phyloP scores from a whole-genome alignment of 108 stramenopile species.

The Aurantiochytrium sp. region DNA sequence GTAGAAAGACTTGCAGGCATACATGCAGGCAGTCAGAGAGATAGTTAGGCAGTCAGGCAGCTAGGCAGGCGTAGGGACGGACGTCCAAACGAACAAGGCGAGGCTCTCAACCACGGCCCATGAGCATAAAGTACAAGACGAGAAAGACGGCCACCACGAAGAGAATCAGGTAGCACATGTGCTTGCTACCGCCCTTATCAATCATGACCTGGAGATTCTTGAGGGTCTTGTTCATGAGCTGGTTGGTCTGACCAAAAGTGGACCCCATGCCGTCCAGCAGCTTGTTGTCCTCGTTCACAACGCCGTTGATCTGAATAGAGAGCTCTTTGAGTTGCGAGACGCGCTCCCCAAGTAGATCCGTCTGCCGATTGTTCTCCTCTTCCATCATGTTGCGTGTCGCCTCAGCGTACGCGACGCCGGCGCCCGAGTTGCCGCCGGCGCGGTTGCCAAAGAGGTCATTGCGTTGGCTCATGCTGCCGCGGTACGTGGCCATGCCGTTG shows the following conservation, averaged over 20 bases:
- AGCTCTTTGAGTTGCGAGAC: neutral
- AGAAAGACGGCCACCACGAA: neutral
- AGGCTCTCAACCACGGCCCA: neutral
- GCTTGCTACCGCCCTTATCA: neutral
- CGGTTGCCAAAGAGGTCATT: neutral
- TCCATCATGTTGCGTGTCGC: neutral
- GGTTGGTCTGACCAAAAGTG: neutral
- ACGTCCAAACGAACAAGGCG: neutral
- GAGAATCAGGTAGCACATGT: neutral
- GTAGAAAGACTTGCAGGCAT: too few relatives aligned
- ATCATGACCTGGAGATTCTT: conserved; percentile 14
- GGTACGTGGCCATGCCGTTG: neutral
- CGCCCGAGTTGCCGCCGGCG: neutral
- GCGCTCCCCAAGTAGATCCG: neutral
- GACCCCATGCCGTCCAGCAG: neutral
- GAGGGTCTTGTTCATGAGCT: neutral
- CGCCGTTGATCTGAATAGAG: neutral
- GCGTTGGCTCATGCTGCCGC: neutral
- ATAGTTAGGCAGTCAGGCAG: too few relatives aligned
- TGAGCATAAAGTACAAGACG: neutral
- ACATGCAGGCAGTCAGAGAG: too few relatives aligned
- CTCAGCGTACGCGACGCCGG: neutral
- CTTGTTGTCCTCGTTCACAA: neutral
- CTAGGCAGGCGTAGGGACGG: too few relatives aligned
- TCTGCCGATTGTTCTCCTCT: conserved; percentile 2